Evolutionary conservation across 148 eudicot species (phyloP).

Genomic region (Rhododendron henanense): DNA sequence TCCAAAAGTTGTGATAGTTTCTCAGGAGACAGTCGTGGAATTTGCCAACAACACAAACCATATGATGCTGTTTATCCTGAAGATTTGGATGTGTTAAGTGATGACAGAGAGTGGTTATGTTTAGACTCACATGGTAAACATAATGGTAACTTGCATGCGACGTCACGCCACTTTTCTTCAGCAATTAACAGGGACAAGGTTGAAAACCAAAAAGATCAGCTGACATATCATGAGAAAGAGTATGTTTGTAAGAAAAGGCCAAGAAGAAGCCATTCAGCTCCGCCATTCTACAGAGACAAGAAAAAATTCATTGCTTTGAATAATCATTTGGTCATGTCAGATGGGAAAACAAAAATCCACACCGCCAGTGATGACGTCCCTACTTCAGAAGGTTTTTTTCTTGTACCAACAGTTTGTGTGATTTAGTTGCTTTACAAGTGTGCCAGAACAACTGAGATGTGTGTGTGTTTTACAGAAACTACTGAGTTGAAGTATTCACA

Average conservation of each 20-base stretch:
- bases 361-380: slow-evolving; percentile 13
- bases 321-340: slow-evolving; percentile 22
- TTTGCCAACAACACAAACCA: slow-evolving; percentile 12
- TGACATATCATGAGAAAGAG: slow-evolving; percentile 19
- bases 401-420: neutral
- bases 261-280: slow-evolving; percentile 84
- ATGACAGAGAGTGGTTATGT: slow-evolving; percentile 28
- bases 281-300: slow-evolving; percentile 64
- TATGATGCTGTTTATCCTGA: slow-evolving; percentile 25
- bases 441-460: neutral
- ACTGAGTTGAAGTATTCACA: slow-evolving; percentile 28
- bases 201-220: slow-evolving; percentile 16
- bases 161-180: slow-evolving; percentile 21
- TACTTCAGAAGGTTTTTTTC: slow-evolving; percentile 24
- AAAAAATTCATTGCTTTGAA: slow-evolving; percentile 39
- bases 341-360: slow-evolving; percentile 18
- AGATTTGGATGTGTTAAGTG: slow-evolving; percentile 17
- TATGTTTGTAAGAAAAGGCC: slow-evolving; percentile 20
- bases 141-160: slow-evolving; percentile 8
- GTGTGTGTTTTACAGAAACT: slow-evolving; percentile 34
- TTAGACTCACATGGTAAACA: slow-evolving; percentile 17
- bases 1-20: slow-evolving; percentile 14
- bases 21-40: slow-evolving; percentile 18
- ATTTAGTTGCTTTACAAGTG: neutral
- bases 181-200: slow-evolving; percentile 15